phyloP scores from a whole-genome alignment of 352 stramenopile species.

The Pythium monospermum region DNA sequence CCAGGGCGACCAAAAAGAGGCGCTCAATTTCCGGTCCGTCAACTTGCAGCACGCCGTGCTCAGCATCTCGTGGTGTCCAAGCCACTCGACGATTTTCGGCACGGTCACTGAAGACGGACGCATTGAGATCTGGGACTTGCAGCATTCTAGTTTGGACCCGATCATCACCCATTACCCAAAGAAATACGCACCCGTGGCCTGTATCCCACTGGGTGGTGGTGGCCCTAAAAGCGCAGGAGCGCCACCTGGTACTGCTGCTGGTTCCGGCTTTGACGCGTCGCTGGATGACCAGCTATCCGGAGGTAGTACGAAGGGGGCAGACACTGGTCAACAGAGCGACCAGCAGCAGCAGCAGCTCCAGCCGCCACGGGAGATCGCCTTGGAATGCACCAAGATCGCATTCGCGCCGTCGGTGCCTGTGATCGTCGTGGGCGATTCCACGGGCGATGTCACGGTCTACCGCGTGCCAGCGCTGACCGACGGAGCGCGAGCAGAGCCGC shows the following conservation, averaged over 20 bases:
- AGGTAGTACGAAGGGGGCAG: background rate
- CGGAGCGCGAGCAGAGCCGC: conserved; percentile 8
- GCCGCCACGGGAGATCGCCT: conserved; percentile 27
- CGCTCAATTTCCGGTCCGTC: conserved; percentile 71
- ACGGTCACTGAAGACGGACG: conserved; percentile 86
- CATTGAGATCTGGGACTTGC: conserved; percentile 90
- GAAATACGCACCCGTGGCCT: conserved; percentile 29
- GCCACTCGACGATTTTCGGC: conserved; percentile 77
- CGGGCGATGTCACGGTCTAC: conserved; percentile 70
- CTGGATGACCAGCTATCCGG: conserved; percentile 6
- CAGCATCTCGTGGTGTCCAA: conserved; percentile 84
- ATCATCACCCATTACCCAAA: conserved; percentile 74
- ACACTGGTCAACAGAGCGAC: background rate
- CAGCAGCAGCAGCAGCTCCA: background rate
- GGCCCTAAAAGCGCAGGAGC: conserved; percentile 7
- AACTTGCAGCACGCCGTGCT: conserved; percentile 79
- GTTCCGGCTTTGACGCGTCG: conserved; percentile 2
- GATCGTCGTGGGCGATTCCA: conserved; percentile 72
- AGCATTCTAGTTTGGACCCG: conserved; percentile 77
- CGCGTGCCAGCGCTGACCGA: conserved; percentile 43
- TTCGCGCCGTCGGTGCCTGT: conserved; percentile 70
- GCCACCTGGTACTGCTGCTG: background rate
- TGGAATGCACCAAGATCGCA: conserved; percentile 66
- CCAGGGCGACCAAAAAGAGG: conserved; percentile 39
- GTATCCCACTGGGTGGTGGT: conserved; percentile 10